Base-by-base conservation (phyloP, 495 filamentous ascomycete species). In the Aspergillus funiculosus region DNA sequence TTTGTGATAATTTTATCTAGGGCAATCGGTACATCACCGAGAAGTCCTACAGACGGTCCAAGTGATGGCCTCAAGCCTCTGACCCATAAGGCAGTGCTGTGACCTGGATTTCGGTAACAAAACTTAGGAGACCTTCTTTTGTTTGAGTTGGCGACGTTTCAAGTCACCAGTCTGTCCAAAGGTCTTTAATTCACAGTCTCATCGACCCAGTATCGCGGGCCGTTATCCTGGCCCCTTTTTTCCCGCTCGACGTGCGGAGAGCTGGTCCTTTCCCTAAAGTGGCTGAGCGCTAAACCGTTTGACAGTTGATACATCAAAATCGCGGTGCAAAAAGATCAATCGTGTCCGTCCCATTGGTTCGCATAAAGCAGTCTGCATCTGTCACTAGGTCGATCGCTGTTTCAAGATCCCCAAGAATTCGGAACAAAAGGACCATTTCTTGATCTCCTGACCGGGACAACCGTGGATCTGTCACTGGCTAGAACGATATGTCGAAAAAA, bases 301-400 rank as follows among this genome's bases (percentile, higher is more conserved):
- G 39, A 41, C 39, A 41, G 22, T 41, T 29, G 39, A 41, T 41
- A 41, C 39, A 41, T 41, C 39, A 28, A 19, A 8, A 17, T 25
- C n/a, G 39, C 24, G 14, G 7, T 4, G 10, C 39, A 29, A 28
- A 4, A 11, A 14, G 21, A 26, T 40, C 24, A 40, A 26, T 40
- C 21, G 37, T 6, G 6, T 14, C 21, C 24, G 4, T 40, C 2
- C 13, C n/a, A 40, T 40, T 32, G 38, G 38, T 4, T 10, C 10
- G 17, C 5, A 22, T 20, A 2, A 11, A 20, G 22, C 20, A 11
- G 20, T 10, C 35, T 17, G 35, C 15, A 20, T 13, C 35, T 21
- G 35, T 13, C 35, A 22, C 19, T 38, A n/a, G 20, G 21, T 26
- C 38, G 38, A 26, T 40, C 22, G 21, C 25, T 15, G 25, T 40